Base-by-base conservation (phyloP, 768 basidiomycete species). In the Boletellus ananiceps region DNA sequence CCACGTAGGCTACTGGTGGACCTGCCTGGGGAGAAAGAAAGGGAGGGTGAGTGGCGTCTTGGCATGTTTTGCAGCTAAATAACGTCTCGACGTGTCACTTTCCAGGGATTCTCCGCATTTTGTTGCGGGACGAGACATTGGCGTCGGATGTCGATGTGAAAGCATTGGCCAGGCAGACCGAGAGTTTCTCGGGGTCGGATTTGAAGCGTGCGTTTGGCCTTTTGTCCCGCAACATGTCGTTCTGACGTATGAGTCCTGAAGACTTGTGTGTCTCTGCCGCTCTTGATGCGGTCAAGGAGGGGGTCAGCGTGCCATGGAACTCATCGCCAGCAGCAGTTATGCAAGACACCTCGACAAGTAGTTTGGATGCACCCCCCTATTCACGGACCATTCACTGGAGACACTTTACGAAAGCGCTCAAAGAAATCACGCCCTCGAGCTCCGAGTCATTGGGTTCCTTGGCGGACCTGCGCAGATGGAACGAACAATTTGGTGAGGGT, bases 211-310 rank as follows among this genome's bases (percentile, higher is more conserved):
- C 62, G 88, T 74, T 14, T 46, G 3, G 19, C 13, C 39, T 32
- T 49, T 32, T 23, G 33, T 38, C 15, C 6, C 0, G 7, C 8
- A 34, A 6, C 5, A 25, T 46, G 31, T 21, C 44, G 46, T 48
- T 43, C 51, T 55, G 32, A 59, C 25, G 33, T 49, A 19, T 16
- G 55, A 8, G 0, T 29, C 42, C 39, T 45, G 8, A 58, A 96
- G 93, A 97, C 69, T 70, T 96, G 18, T 94, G 93, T 64, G 93
- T 97, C 23, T 84, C 89, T 45, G 93, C 93, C 21, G 94, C 93
- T 14, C 73, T 96, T 49, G 89, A 93, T 59, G 84, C 93, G 4
- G 84, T 96, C 44, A 97, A 96, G 66, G 92, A 95, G 57, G 73
- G 75, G 5, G 79, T 93, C 27, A 71, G 78, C 1, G 76, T 95